Conservation (phyloP, 1,284 basidiomycete species). For the Apiotrichum laibachii region DNA sequence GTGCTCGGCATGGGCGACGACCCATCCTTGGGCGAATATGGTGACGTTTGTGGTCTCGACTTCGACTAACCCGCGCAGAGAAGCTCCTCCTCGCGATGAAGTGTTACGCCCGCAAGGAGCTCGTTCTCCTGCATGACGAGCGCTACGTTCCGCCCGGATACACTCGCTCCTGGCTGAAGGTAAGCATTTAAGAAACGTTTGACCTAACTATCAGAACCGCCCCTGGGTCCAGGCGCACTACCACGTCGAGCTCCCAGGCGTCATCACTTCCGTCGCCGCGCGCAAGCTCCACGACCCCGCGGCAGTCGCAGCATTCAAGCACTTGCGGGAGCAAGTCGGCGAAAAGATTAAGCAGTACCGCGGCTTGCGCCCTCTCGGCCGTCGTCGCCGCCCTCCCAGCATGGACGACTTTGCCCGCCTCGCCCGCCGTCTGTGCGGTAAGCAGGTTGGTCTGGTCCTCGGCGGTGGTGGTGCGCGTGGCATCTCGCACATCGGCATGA, state of each 20-base stretch:
- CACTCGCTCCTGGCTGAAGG: constrained; percentile 94
- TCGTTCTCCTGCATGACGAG: constrained; percentile 90
- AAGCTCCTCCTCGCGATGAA: constrained; percentile 81
- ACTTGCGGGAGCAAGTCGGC: constrained; percentile 84
- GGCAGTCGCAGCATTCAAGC: constrained; percentile 72
- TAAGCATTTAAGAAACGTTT: constrained; percentile 40
- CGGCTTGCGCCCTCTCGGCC: constrained; percentile 63
- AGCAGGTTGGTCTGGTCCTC: constrained; percentile 88
- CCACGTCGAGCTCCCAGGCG: constrained; percentile 51
- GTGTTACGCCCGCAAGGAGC: constrained; percentile 94
- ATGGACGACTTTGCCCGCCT: constrained; percentile 90
- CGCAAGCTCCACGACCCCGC: constrained; percentile 72
- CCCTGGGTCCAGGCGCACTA: constrained; percentile 69
- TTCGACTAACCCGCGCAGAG: constrained; percentile 55
- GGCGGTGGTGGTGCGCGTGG: constrained; percentile 96
- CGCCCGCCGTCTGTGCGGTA: constrained; percentile 86
- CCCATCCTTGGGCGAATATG: constrained; percentile 77
- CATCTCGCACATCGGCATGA: constrained; percentile 84
- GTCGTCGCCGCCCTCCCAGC: constrained; percentile 72
- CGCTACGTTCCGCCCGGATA: constrained; percentile 85
- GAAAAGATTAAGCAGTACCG: constrained; percentile 84
- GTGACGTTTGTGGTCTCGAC: constrained; percentile 6
- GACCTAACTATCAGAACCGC: constrained; percentile 61
- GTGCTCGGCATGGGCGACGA: constrained; percentile 96
- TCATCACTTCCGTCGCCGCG: constrained; percentile 61